Base-by-base conservation (phyloP, 108 stramenopile genomes). In the Bacterosira constricta region DNA sequence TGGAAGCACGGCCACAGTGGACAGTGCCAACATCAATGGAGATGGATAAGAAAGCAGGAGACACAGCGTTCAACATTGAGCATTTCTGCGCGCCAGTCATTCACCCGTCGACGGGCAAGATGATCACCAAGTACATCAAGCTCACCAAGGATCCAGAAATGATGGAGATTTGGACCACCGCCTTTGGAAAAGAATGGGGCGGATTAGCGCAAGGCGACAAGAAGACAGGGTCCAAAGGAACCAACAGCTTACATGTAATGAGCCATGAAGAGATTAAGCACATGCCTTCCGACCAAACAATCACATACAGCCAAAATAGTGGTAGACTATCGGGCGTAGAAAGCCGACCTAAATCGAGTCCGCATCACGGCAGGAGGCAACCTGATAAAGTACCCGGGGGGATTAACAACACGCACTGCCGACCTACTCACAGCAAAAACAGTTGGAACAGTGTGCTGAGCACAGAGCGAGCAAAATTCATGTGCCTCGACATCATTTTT, bases 401-500 rank as follows among this genome's bases (percentile, higher is more conserved):
- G 74, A 23, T 38, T 50, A 7, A 53, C 83, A 86, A 57, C 13
- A 73, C 3, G 15, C 78, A 1, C n/a, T n/a, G n/a, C n/a, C n/a
- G n/a, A n/a, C n/a, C n/a, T n/a, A n/a, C n/a, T n/a, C n/a, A n/a
- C n/a, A n/a, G n/a, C n/a, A n/a, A n/a, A n/a, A n/a, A n/a, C n/a
- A n/a, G n/a, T n/a, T 39, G 83, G 76, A 86, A 86, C 62, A 83
- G 80, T 42, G 63, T 74, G 36, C 3, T 86, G 27, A 71, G 68
- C 65, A 82, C 66, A 11, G 44, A 39, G 3, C 38, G 30, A 2
- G 83, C 83, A 18, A 52, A 62, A 36, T 77, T 36, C 63, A 53
- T 76, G 63, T 53, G 52, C 27, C 6, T 67, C 17, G 79, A 83
- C 55, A 15, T 87, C 51, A 84, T 35, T 53, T 75, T 32, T 87